Evolutionary conservation across 2,329 filamentous ascomycete species (phyloP).

Genomic region (Alternaria incomplexa): DNA sequence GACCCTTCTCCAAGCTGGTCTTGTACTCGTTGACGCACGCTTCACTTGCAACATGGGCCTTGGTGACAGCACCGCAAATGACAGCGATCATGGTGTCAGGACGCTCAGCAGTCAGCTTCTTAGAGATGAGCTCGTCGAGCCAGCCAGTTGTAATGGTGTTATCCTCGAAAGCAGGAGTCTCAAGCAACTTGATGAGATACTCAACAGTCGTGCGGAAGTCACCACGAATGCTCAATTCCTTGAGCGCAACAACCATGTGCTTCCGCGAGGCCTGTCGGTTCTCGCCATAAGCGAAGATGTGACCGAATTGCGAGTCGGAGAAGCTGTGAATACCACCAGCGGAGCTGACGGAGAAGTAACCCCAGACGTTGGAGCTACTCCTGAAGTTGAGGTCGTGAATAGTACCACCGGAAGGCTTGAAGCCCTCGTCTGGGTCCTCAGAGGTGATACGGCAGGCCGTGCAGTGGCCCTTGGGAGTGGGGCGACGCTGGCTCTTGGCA

Average conservation of each 20-base stretch:
- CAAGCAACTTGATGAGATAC: conserved; percentile 97
- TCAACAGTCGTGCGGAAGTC: conserved; percentile 99
- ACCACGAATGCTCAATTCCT: conserved; percentile 98
- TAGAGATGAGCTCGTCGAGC: conserved; percentile 98
- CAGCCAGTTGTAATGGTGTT: conserved; percentile 99
- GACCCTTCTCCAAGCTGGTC: conserved; percentile 90
- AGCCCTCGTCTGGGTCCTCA: conserved; percentile 97
- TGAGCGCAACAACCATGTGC: conserved; percentile 98
- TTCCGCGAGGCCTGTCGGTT: conserved; percentile 95
- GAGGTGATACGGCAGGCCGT: conserved; percentile 99
- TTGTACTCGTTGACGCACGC: conserved; percentile 85
- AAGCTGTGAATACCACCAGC: conserved; percentile 98
- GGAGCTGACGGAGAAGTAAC: conserved; percentile 98
- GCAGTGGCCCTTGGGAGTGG: conserved; percentile 93
- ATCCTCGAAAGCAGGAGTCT: conserved; percentile 97
- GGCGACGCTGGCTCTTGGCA: conserved; percentile 82
- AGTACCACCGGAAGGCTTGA: conserved; percentile 98
- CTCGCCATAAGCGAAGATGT: conserved; percentile 99
- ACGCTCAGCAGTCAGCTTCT: conserved; percentile 94
- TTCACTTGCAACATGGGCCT: conserved; percentile 94
- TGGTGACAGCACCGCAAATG: conserved; percentile 91
- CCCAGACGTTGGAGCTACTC: conserved; percentile 98
- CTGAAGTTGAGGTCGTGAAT: conserved; percentile 99
- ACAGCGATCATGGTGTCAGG: conserved; percentile 94
- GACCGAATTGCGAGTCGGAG: conserved; percentile 98